Conservation (phyloP, 306 rosid genomes). For the Trifolium pratense region DNA sequence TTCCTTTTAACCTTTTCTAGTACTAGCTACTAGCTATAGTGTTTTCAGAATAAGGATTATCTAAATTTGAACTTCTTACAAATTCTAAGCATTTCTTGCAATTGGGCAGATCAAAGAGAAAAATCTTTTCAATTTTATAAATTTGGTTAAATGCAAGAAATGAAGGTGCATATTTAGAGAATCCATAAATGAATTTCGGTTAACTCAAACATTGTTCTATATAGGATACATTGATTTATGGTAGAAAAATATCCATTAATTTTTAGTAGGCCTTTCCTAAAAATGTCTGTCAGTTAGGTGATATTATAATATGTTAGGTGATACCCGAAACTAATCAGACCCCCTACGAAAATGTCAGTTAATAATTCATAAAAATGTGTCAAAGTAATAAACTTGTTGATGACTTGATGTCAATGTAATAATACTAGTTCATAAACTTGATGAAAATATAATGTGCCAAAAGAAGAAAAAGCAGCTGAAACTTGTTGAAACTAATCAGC, state of each 20-base stretch:
- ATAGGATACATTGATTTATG: too few species aligned
- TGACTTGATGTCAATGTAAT: too few species aligned
- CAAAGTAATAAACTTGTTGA: too few species aligned
- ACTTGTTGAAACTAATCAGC: too few species aligned
- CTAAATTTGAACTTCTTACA: not conserved
- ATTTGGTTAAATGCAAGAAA: not conserved
- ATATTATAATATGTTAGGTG: not conserved
- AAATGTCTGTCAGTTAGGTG: not conserved
- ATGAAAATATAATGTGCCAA: not conserved
- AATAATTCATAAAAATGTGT: too few species aligned
- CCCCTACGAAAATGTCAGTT: not conserved
- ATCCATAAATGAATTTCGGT: not conserved
- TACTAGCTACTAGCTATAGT: conserved; percentile 22
- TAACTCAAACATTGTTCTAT: too few species aligned
- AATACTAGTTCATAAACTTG: not conserved
- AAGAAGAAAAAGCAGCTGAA: not conserved
- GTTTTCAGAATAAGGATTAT: not conserved
- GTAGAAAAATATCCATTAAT: too few species aligned
- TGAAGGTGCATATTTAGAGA: not conserved
- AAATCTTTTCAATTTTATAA: not conserved
- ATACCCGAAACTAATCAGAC: not conserved
- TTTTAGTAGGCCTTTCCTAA: too few species aligned
- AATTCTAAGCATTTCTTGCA: not conserved
- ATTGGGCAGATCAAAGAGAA: not conserved
- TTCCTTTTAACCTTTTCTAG: conserved; percentile 34